Evolutionary conservation across 768 basidiomycete species (phyloP).

Genomic region (Serendipita sp.): DNA sequence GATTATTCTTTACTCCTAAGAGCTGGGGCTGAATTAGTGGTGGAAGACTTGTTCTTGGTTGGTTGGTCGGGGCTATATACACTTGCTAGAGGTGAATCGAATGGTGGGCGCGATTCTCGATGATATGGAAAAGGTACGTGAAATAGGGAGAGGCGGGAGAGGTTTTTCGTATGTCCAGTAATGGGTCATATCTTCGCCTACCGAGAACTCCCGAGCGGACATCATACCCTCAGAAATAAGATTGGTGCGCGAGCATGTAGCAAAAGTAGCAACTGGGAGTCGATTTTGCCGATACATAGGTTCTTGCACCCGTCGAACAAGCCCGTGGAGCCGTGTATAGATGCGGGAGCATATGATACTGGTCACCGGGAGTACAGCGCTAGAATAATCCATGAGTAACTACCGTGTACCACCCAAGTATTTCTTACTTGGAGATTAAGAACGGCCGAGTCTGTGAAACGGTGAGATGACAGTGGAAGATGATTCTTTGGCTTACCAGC

Average conservation of each 20-base stretch:
- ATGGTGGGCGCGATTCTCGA: no score
- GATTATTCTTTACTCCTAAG: no score
- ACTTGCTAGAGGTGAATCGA: no score
- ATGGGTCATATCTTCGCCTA: not conserved
- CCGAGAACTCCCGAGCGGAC: not conserved
- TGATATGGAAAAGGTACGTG: no score
- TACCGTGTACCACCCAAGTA: not conserved
- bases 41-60: no score
- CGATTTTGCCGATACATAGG: not conserved
- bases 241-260: not conserved
- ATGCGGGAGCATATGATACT: not conserved
- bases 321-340: not conserved
- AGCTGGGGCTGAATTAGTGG: no score
- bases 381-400: not conserved
- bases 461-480: not conserved
- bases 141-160: not conserved
- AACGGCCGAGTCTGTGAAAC: not conserved
- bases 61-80: no score
- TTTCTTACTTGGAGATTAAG: not conserved
- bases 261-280: not conserved
- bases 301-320: not conserved
- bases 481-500: not conserved
- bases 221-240: not conserved
- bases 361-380: not conserved
- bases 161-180: conserved; percentile 1